Evolutionary conservation across 2,329 filamentous ascomycete genomes (phyloP), one percentile per base, ranked within the genome.

Genomic region (Didymella sp.): DNA sequence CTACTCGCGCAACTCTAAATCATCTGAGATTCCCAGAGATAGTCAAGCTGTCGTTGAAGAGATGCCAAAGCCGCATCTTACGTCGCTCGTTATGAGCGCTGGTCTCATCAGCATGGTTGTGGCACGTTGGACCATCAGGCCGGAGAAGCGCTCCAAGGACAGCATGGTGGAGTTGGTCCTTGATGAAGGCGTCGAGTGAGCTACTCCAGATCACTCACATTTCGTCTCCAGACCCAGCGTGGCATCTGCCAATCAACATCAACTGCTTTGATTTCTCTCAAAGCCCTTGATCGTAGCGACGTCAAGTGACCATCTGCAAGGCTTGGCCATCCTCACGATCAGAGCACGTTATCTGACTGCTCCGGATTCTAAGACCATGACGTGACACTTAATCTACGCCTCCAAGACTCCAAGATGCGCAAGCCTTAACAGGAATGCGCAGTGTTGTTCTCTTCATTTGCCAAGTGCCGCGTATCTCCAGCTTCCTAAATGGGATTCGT

Each of bases 51-150:
- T 72, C 17, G 24, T 74, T 1, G 70, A 73, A 46, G 73, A 75
- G 47, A 58, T 75, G 19, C 60, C 66, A 11, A 67, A 67, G 49
- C 68, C 69, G 21, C 63, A 73, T 46, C 52, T 75, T n/a, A 68
- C 72, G 3, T 63, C 70, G 11, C 51, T 75, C 25, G 70, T 67
- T 1, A 75, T 75, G 73, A 70, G 64, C 12, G 67, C 71, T 25
- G 73, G 72, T 1, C 61, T 74, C n/a, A 57, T 74, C 7, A 64
- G 71, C n/a, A 71, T 75, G 72, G 69, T 69, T 2, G 61, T 63
- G 25, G 63, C 65, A 7, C 63, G 69, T 17, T 70, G 56, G 61
- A 46, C 45, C 6, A 68, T 70, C 19, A 60, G 55, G 21, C 67
- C 61, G 9, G 49, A 61, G 24, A 58, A 31, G 27, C 47, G 58